Conservation (phyloP, 1,139 yeast genomes). For the Meyerozyma guilliermondii region DNA sequence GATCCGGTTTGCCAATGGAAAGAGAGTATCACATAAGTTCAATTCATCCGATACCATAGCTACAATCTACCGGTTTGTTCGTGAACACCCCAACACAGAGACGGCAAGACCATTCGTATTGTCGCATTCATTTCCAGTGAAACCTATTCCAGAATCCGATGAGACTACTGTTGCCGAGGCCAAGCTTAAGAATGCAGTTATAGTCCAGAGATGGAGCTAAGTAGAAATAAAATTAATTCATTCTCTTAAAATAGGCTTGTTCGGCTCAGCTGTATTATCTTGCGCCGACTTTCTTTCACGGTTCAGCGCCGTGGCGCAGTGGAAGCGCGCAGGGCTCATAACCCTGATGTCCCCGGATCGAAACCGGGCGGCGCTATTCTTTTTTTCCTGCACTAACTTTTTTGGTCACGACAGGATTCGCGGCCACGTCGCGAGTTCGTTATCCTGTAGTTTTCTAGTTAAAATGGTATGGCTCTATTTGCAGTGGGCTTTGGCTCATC, state of each 20-base stretch:
- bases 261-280: neutral
- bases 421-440: neutral
- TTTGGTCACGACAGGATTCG: neutral
- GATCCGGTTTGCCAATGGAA: constrained; percentile 81
- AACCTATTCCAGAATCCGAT: constrained; percentile 54
- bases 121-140: constrained; percentile 81
- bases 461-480: constrained; percentile 2
- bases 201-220: constrained; percentile 74
- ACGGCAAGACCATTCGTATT: constrained; percentile 53
- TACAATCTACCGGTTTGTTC: constrained; percentile 65
- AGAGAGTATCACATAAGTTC: constrained; percentile 61
- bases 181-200: constrained; percentile 77
- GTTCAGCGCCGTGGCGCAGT: constrained; percentile 90
- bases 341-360: constrained; percentile 99
- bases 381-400: constrained; percentile 1
- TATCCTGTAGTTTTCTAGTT: neutral
- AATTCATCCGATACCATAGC: constrained; percentile 63
- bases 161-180: constrained; percentile 63
- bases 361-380: constrained; percentile 97
- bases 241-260: too few relatives aligned
- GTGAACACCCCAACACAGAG: constrained; percentile 35
- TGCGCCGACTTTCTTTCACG: neutral
- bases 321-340: constrained; percentile 99
- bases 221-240: neutral
- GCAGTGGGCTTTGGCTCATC: neutral